Percentiles rank a stretch among this genome's conserved stretches.
These are phyloP conservation scores for Sarocladium oryzae DNA, from an alignment of 2,329 filamentous ascomycete genomes.

Conservation along the genomic window DNA sequence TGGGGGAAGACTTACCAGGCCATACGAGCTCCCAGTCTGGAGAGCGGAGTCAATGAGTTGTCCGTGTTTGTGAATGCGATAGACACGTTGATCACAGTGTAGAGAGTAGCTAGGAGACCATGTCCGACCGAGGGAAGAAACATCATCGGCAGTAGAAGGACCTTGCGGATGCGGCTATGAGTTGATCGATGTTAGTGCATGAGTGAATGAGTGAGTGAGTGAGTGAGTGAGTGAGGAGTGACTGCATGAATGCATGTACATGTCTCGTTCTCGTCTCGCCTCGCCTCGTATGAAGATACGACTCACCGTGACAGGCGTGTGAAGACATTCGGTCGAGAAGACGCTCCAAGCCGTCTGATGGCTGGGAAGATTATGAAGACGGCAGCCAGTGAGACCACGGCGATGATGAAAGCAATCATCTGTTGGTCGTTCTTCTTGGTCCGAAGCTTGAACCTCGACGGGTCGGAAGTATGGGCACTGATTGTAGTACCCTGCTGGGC, in stretches of 20 bases:
- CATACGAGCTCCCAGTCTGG: conserved; percentile 30
- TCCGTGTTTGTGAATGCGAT: conserved; percentile 28
- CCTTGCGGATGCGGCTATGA: not conserved
- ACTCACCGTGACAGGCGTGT: not conserved
- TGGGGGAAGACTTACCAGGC: conserved; percentile 27
- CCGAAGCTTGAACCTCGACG: not conserved
- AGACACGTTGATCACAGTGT: conserved; percentile 27
- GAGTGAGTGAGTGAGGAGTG: too few species aligned
- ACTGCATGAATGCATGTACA: too few species aligned
- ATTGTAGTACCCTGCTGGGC: not conserved
- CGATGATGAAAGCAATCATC: conserved; percentile 1
- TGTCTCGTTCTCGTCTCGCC: too few species aligned
- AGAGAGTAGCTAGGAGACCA: conserved; percentile 21
- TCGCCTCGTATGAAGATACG: too few species aligned
- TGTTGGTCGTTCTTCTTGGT: conserved; percentile 6
- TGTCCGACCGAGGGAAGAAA: conserved; percentile 28
- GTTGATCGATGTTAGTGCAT: not conserved
- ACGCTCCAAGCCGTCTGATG: not conserved
- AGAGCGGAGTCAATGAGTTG: conserved; percentile 21
- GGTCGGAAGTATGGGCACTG: not conserved
- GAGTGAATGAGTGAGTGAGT: too few species aligned
- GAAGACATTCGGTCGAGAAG: not conserved
- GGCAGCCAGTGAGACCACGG: not conserved
- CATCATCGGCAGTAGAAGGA: conserved; percentile 1
- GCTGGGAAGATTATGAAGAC: not conserved